These are phyloP conservation scores for Hippophae gyantsensis DNA, from an alignment of 306 rosid genomes.

Conservation along the genomic window DNA sequence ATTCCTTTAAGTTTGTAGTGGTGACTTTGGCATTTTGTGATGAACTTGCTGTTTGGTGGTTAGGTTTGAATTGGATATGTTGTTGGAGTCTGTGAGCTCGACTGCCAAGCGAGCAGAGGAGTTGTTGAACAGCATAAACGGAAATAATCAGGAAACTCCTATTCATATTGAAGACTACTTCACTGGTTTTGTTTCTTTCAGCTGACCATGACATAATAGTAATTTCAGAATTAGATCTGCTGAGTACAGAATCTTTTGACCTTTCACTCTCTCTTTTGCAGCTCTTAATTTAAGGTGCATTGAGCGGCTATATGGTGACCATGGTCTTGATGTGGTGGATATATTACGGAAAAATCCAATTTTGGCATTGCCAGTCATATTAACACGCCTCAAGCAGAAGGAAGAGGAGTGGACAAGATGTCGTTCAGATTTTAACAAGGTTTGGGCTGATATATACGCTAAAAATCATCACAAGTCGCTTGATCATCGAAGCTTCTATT, in stretches of 20 bases:
- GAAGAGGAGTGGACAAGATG: constrained; percentile 98
- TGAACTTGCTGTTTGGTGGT: constrained; percentile 13
- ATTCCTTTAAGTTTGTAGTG: too few species aligned
- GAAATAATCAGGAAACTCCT: constrained; percentile 49
- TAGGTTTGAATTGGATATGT: constrained; percentile 98
- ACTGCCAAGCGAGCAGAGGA: constrained; percentile 84
- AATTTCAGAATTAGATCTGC: constrained; percentile 3
- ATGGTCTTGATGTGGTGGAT: constrained; percentile 92
- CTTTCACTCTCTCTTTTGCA: constrained; percentile 26
- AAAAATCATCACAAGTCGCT: constrained; percentile 96
- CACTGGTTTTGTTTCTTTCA: constrained; percentile 48
- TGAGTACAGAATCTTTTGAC: constrained; percentile 3
- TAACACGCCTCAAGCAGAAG: constrained; percentile 89
- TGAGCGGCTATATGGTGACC: constrained; percentile 95
- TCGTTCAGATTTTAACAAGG: constrained; percentile 86
- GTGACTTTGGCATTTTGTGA: constrained; percentile 6
- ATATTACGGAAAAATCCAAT: constrained; percentile 80
- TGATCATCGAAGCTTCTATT: constrained; percentile 96
- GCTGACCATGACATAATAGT: not conserved
- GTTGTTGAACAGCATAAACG: constrained; percentile 51
- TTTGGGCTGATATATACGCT: constrained; percentile 94
- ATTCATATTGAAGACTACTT: constrained; percentile 70
- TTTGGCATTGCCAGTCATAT: constrained; percentile 69
- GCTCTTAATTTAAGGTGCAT: constrained; percentile 93
- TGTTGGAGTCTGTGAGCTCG: constrained; percentile 89